Evolutionary conservation across 2,329 filamentous ascomycete genomes (phyloP), one percentile per base, ranked within the genome.

Genomic region (Fusarium proliferatum): DNA sequence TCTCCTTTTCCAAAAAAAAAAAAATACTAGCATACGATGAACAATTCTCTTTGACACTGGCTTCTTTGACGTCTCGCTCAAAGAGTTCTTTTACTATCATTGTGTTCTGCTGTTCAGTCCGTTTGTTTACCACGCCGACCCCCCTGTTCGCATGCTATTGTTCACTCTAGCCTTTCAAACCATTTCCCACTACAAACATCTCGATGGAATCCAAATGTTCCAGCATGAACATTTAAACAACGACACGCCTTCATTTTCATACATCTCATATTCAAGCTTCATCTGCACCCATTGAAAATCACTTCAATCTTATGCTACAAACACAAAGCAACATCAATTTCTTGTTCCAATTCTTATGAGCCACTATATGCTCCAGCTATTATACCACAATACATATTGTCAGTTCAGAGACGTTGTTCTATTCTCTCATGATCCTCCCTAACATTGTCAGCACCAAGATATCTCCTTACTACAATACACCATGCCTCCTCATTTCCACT

Each of bases 401-500:
- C 19, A 55, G 34, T 23, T 23, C n/a, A 33, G 2, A 23, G 5
- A 11, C 17, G 4, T 6, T 11, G n/a, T 17, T 10, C 34, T 9
- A 55, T 17, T 12, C 23, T 41, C 15, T 21, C 28, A 17, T 11
- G 16, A 23, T 28, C 52, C 33, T 9, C 23, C 17, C n/a, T 34
- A 30, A 23, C 11, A 26, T 12, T 4, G 5, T 13, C 33, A 42
- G 15, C 4, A 55, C 8, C 9, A 26, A 30, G 6, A 45, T 23
- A 38, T 8, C 21, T 19, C 9, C 7, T 10, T 46, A 4, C 33
- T 17, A 17, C 11, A 23, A 11, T 33, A 26, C 36, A 48, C 9
- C 16, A 73, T 72, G 71, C 26, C 21, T 16, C 30, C 26, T 5
- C 28, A 13, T 7, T 65, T 74, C 9, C n/a, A 38, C 42, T 48